Evolutionary conservation across 2,329 filamentous ascomycete species (phyloP), one percentile per base, ranked within the genome.

Genomic region (Fonsecaea monophora): DNA sequence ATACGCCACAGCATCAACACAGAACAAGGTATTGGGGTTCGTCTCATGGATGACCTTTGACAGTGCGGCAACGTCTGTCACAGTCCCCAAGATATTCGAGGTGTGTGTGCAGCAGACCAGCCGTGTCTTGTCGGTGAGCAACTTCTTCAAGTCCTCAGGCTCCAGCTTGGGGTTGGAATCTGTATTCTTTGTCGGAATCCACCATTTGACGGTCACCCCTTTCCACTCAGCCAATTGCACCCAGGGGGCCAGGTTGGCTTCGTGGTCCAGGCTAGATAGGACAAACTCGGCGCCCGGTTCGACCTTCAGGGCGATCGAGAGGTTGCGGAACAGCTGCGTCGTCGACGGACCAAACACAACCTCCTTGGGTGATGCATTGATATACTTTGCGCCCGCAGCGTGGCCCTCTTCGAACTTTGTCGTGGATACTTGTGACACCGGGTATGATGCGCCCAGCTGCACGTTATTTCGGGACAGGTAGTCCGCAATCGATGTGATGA

Each of bases 231-330:
- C 90, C 32, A 94, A 82, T 58, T 87, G 84, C 0, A 92, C 79
- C 92, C 91, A 94, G 0, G 90, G 84, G 1, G 89, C 86, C 64
- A 91, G 87, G 75, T 93, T 92, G 42, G 91, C 89, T 78, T 94
- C 91, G 73, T 94, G 91, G 75, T 94, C 91, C 62, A 92, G 81
- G 64, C 84, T 85, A 0, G 90, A 92, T 10, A 94, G 74, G 68
- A 95, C 81, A 60, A 94, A 83, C 74, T 92, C 89, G 67, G 89
- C 86, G 53, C 86, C 86, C 1, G 81, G 75, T 10, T 80, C 73
- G 74, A 89, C 86, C 10, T 76, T 72, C 4, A 90, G 77, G 2
- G 85, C 80, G 25, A 81, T 82, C 0, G 87, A 85, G 15, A 93
- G 83, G 75, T 93, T 94, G 70, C 90, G 87, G 72, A 92, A 86